Evolutionary conservation across 2,329 filamentous ascomycete species (phyloP), one percentile per base, ranked within the genome.

Genomic region (Exophiala lecanii-corni): DNA sequence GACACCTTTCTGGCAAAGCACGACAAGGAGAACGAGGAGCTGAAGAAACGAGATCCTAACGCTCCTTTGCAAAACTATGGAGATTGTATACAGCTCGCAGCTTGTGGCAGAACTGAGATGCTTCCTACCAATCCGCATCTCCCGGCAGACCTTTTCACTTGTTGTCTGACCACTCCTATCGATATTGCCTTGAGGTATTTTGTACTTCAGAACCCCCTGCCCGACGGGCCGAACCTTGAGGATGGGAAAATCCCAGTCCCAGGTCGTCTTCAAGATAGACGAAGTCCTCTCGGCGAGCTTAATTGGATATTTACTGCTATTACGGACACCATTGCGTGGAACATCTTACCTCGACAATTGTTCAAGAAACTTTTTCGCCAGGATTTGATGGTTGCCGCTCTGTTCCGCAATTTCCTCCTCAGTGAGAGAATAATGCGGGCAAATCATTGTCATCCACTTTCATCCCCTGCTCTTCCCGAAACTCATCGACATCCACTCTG

Each of bases 291-390:
- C 23, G 92, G 92, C 50, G 92, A 98, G 67, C 73, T 98, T 10
- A 98, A 98, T 60, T 98, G 92, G 92, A 98, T 98, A 25, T 97
- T 98, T 61, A 98, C 92, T 1, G 92, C 92, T 41, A 97, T 98
- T 53, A 98, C 92, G 0, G 92, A 98, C 62, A 97, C 91, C 1
- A 98, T 98, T 57, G 92, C 92, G 0, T 98, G 92, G 92, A 97
- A 94, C 21, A 94, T 88, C 4, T 70, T 98, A 3, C 87, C 89
- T 2, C 84, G 91, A 34, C 80, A 89, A 15, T 71, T 96, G 9
- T 98, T 98, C 68, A 89, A 94, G 65, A 95, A 95, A 64, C 86
- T 97, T 47, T 98, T 98, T 65, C 75, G 92, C 31, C 92, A 98
- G 63, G 92, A 98, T 63, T 74, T 98, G 9, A 97, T 98, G 89